These are phyloP conservation scores for Dendrobium huoshanense DNA, from an alignment of 106 monocot genomes.

Conservation along the genomic window DNA sequence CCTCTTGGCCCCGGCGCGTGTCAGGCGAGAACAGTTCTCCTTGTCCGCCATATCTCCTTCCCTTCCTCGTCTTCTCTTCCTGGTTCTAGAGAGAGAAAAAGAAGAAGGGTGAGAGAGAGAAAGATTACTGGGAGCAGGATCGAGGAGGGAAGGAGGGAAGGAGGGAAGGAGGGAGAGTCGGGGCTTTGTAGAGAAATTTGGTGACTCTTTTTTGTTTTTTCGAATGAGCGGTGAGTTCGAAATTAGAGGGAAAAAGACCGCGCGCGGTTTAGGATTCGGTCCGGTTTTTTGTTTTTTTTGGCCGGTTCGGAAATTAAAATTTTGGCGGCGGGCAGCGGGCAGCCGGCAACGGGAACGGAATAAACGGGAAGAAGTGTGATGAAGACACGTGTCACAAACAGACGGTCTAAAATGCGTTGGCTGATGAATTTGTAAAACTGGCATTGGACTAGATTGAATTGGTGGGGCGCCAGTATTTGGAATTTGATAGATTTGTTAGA, in stretches of 20 bases:
- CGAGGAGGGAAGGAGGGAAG: not conserved
- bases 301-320: not conserved
- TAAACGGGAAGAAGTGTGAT: not conserved
- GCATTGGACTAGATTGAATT: no score
- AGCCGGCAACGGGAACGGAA: not conserved
- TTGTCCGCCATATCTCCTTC: constrained; percentile 28
- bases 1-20: constrained; percentile 30
- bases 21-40: constrained; percentile 33
- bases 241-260: not conserved
- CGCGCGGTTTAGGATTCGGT: not conserved
- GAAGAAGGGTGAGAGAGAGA: not conserved
- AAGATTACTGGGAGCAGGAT: not conserved
- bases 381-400: no score
- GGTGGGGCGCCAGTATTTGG: no score
- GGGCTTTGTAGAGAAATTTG: not conserved
- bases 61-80: not conserved
- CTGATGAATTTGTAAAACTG: no score
- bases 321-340: not conserved
- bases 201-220: not conserved
- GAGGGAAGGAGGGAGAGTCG: not conserved
- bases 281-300: not conserved
- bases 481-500: no score
- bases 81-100: not conserved
- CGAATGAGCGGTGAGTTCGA: not conserved
- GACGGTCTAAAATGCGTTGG: no score